Evolutionary conservation across 2,329 filamentous ascomycete species (phyloP), one percentile per base, ranked within the genome.

Genomic region (Pseudogymnoascus sp.): DNA sequence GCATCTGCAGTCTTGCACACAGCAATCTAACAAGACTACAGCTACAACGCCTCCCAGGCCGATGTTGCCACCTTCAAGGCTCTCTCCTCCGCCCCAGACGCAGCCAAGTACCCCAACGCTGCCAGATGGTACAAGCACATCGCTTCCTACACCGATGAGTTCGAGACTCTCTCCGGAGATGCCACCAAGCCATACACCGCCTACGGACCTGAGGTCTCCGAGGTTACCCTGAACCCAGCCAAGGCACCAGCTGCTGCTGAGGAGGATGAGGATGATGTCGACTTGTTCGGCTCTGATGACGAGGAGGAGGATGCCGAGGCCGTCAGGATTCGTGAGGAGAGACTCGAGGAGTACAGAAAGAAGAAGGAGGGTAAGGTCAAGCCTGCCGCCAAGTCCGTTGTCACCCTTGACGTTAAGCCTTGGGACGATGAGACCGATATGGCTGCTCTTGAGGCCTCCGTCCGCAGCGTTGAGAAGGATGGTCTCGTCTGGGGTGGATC

Each of bases 91-190:
- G 78, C 85, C 64, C 94, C 94, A 70, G 86, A 88, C 69, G 84
- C 88, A 72, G 81, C 82, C 76, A 96, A 96, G 82, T 96, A 89
- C 86, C 91, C 93, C 73, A 83, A 96, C 81, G 91, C 89, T 73
- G 91, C 90, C 74, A 89, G 94, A 78, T 99, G 94, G 94, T 97
- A 96, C 87, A 96, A 95, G 86, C 93, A 99, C 86, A 90, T 97
- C 74, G 85, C 89, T 76, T 89, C 89, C 70, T 96, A 90, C 81
- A 87, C 95, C 83, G 83, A 88, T 69, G 93, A 97, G 78, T 97
- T 97, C 81, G 82, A 88, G 72, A 89, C 86, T 67, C 89, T 99
- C 59, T 84, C 91, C 63, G 94, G 94, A 77, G 93, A 97, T 79
- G 85, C 92, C 70, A 88, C 89, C 76, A 91, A 94, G 82, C 82